Evolutionary conservation across 2,329 filamentous ascomycete genomes (phyloP), one percentile per base, ranked within the genome.

Genomic region (Sporothrix curviconia): DNA sequence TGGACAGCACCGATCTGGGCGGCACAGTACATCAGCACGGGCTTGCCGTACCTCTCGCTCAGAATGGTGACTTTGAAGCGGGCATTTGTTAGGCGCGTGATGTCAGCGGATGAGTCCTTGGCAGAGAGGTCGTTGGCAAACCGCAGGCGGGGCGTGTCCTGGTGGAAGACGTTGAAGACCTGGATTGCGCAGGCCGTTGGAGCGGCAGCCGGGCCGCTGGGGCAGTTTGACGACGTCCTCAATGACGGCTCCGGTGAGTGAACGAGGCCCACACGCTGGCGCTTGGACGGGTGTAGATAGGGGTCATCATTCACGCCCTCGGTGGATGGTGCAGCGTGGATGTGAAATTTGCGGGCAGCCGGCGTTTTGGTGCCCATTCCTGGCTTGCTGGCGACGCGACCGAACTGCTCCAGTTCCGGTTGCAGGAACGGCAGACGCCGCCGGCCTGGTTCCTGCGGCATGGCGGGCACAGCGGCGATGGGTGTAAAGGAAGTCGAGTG

Each of bases 1-100:
- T 72, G 76, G 60, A 84, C 69, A 43, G 75, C 74, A 68, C 80
- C 83, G 8, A 77, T 68, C 64, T 83, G 78, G 60, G 75, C 81
- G 64, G 80, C 75, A 61, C 78, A 79, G 63, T 81, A 74, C 58
- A 83, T 66, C 7, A 80, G 69, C 53, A 74, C 71, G 28, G 70
- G 65, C 59, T 71, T 68, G 49, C 68, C 71, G 17, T 65, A 66
- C 65, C 66, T 68, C 58, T 64, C 66, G 52, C 69, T 69, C 52
- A 66, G 70, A 50, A 78, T 72, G 28, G 69, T 71, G 58, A 78
- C 65, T 58, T 72, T 76, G 68, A 75, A 78, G 17, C 75, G 71
- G 15, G 71, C 71, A 55, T 67, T 71, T n/a, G n/a, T 59, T 72
- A 67, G 44, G n/a, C 66, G 65, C 5, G 69, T 64, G 7, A 69